Conservation (phyloP, 805 yeast genomes). For the Metschnikowia borealis region DNA sequence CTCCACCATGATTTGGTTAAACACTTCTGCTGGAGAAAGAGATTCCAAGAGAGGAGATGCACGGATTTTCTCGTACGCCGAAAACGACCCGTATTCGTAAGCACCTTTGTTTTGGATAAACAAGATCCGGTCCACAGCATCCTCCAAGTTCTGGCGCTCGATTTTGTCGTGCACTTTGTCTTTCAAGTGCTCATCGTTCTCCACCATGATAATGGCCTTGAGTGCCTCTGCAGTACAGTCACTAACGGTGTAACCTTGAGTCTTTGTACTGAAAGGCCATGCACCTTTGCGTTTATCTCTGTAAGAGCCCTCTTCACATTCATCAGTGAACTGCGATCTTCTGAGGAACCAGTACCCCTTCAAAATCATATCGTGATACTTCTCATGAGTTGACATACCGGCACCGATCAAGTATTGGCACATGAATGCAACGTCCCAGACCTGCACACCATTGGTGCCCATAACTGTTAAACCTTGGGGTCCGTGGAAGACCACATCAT, state of each 20-base stretch:
- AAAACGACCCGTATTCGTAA: constrained; percentile 86
- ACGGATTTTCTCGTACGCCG: constrained; percentile 84
- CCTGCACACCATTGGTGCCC: constrained; percentile 98
- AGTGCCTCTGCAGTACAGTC: constrained; percentile 97
- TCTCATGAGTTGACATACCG: constrained; percentile 68
- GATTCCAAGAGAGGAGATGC: constrained; percentile 73
- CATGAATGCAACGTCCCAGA: constrained; percentile 94
- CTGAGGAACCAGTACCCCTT: constrained; percentile 68
- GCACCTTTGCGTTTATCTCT: constrained; percentile 85
- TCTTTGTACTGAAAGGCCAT: constrained; percentile 94
- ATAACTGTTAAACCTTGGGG: constrained; percentile 87
- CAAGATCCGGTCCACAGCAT: constrained; percentile 74
- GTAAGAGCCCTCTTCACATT: constrained; percentile 71
- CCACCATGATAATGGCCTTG: constrained; percentile 91
- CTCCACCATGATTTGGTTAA: constrained; percentile 97
- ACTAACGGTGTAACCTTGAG: constrained; percentile 93
- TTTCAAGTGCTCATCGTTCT: constrained; percentile 51
- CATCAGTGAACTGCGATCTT: constrained; percentile 79
- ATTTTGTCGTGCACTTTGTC: constrained; percentile 40
- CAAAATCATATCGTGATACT: constrained; percentile 60
- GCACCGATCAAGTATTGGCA: constrained; percentile 78
- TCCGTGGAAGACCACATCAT: constrained; percentile 78
- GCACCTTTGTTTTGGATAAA: constrained; percentile 72
- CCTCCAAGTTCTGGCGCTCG: constrained; percentile 48
- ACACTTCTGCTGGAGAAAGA: constrained; percentile 95